Evolutionary conservation across 2,329 filamentous ascomycete species (phyloP), one percentile per base, ranked within the genome.

Genomic region (Aspergillus candidus): DNA sequence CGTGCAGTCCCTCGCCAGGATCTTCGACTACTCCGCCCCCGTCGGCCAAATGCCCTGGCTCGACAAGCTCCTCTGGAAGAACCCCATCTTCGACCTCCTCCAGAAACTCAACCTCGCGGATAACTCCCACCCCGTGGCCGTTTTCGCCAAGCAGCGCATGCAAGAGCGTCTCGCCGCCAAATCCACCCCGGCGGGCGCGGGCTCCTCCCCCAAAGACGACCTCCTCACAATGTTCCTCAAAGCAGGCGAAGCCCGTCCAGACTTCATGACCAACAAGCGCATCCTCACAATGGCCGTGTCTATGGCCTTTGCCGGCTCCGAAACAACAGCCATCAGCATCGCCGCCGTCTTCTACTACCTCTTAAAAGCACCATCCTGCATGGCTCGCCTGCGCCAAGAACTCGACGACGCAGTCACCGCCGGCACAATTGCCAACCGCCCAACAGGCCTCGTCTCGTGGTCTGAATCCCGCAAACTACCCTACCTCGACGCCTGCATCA

Each of bases 251-350:
- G 41, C 45, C 4, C 51, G 54, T 6, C 56, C 54, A 1, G 58
- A 61, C 3, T 58, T 60, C 32, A 58, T 63, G 52, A 58, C 51
- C 1, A 51, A 61, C 29, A 52, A 49, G 30, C 49, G 55, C 2
- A 49, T 65, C 15, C 53, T 59, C 11, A 58, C 58, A 7, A 62
- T 59, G 58, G 53, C 57, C 11, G 51, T 54, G 3, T 58, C 59
- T 15, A 60, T 61, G 49, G 54, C 54, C 10, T 57, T 78, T 85
- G 87, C 87, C 0, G 86, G 86, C 3, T 84, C 79, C 2, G 87
- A 93, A 64, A 91, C 86, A 0, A 91, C 86, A 0, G 86, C 84
- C 32, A 90, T 90, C 58, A 80, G 78, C 6, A 73, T 90, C 0
- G 78, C 78, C 5, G 75, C 81, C 6, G 77, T 89, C 0, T 86